Percentiles rank a stretch among this genome's conserved stretches.
phyloP scores from a whole-genome alignment of 495 filamentous ascomycete genomes.

The Xanthoparmelia taractica region DNA sequence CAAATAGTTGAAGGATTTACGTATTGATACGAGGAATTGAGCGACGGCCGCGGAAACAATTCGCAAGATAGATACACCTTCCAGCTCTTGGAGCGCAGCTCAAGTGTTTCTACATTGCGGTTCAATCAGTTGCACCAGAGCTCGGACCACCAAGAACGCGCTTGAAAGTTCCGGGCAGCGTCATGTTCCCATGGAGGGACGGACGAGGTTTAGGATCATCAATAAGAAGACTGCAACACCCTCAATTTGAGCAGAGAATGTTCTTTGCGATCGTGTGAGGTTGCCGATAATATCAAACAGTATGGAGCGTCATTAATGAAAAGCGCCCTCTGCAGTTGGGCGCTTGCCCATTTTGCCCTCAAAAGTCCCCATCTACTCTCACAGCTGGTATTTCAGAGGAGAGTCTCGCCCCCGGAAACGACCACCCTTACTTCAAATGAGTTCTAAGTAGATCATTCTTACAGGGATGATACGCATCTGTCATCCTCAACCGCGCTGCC shows the following conservation, averaged over 20 bases:
- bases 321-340: background rate
- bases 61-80: background rate
- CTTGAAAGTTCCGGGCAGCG: background rate
- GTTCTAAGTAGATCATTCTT: background rate
- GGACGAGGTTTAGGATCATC: background rate
- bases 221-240: background rate
- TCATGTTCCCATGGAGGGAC: background rate
- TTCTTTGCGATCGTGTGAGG: background rate
- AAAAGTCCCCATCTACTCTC: background rate
- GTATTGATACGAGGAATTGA: background rate
- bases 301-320: background rate
- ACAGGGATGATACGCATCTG: background rate
- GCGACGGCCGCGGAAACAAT: background rate
- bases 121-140: background rate
- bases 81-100: background rate
- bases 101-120: background rate
- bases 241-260: background rate
- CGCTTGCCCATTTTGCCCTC: background rate
- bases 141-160: background rate
- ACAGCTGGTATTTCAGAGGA: background rate
- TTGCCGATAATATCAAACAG: background rate
- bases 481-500: no score
- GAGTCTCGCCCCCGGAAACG: background rate
- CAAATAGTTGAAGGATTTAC: slow-evolving; percentile 26
- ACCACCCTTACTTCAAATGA: no score